Percentiles rank a stretch among this genome's conserved stretches.
These are phyloP conservation scores for Nakazawaea sp. DNA, from an alignment of 805 yeast genomes.

Conservation along the genomic window DNA sequence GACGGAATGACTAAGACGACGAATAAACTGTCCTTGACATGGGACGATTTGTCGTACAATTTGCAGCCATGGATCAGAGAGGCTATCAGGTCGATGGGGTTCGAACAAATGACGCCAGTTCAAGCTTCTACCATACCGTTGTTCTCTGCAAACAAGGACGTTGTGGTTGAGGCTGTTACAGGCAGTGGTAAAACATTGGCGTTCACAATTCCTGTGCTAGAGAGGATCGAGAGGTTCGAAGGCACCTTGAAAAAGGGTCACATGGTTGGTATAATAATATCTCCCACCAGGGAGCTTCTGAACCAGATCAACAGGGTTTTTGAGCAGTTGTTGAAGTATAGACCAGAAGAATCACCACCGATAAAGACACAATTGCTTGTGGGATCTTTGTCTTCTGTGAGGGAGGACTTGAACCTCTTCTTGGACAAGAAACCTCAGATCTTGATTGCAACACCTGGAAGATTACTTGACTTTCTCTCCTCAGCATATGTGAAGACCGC, in stretches of 20 bases:
- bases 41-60: constrained; percentile 49
- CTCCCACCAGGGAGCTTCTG: constrained; percentile 65
- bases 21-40: constrained; percentile 40
- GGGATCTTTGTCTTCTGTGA: constrained; percentile 53
- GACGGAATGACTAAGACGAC: too few species aligned
- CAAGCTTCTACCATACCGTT: constrained; percentile 93
- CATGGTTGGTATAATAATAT: constrained; percentile 62
- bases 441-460: constrained; percentile 88
- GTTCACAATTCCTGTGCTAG: constrained; percentile 75
- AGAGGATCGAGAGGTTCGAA: constrained; percentile 41
- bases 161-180: constrained; percentile 94
- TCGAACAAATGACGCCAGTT: constrained; percentile 85
- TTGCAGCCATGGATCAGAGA: constrained; percentile 66
- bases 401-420: constrained; percentile 67
- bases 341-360: constrained; percentile 35
- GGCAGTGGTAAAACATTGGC: constrained; percentile 99
- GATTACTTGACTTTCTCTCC: constrained; percentile 67
- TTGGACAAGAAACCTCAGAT: constrained; percentile 57
- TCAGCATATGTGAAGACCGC: constrained; percentile 51
- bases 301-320: constrained; percentile 67
- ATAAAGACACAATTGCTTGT: constrained; percentile 57
- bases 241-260: constrained; percentile 48
- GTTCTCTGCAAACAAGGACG: constrained; percentile 80
- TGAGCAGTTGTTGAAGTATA: constrained; percentile 45
- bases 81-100: constrained; percentile 72